Conservation (phyloP, 192 early-diverging fungal genomes). For the Podila verticillata region DNA sequence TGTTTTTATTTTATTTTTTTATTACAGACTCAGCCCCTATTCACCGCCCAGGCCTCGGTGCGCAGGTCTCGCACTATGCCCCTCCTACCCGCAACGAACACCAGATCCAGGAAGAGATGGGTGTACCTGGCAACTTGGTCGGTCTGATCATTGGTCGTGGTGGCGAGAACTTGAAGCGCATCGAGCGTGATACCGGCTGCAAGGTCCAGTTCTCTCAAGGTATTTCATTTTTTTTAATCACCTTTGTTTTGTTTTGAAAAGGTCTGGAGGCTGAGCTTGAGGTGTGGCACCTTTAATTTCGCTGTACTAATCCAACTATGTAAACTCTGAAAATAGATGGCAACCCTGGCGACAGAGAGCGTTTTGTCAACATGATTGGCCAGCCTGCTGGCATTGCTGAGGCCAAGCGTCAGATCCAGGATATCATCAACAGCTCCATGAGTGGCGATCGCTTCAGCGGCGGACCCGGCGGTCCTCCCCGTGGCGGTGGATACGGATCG, state of each 20-base stretch:
- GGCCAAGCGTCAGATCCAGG: slow-evolving; percentile 64
- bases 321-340: slow-evolving; percentile 32
- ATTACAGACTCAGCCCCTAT: slow-evolving; percentile 34
- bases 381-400: slow-evolving; percentile 56
- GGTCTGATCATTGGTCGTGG: slow-evolving; percentile 85
- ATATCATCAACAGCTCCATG: slow-evolving; percentile 56
- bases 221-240: not conserved
- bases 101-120: slow-evolving; percentile 60
- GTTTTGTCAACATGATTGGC: slow-evolving; percentile 61
- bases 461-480: not conserved
- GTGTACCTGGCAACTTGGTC: slow-evolving; percentile 71
- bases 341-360: slow-evolving; percentile 55
- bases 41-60: slow-evolving; percentile 39
- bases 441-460: slow-evolving; percentile 40
- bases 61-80: slow-evolving; percentile 46
- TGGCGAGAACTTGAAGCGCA: slow-evolving; percentile 81
- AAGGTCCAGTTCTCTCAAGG: slow-evolving; percentile 77
- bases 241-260: not conserved
- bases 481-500: slow-evolving; percentile 22
- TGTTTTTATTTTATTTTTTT: not conserved
- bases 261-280: too few species aligned
- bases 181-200: slow-evolving; percentile 77
- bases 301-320: not conserved
- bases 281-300: not conserved
- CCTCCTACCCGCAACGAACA: slow-evolving; percentile 44